Evolutionary conservation across 176 grass and related monocot species (phyloP).

Genomic region (Triticum monococcum): DNA sequence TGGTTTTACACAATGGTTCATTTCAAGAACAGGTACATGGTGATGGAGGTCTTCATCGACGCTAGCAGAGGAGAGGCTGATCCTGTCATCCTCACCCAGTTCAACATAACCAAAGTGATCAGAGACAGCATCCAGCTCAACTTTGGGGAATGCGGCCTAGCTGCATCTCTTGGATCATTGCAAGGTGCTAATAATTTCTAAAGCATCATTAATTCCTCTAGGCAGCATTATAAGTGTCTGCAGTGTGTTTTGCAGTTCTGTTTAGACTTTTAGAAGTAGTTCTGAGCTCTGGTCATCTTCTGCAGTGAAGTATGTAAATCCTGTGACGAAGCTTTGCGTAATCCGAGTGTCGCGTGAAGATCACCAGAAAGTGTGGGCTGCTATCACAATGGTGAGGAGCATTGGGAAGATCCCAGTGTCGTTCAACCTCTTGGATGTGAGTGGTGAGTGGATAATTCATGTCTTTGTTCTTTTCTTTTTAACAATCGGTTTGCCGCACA

Average conservation of each 20-base stretch:
- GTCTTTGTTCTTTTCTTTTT: no score
- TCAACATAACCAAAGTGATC: constrained; percentile 66
- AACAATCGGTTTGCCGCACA: no score
- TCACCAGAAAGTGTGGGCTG: constrained; percentile 68
- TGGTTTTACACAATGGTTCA: constrained; percentile 51
- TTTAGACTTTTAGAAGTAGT: background rate
- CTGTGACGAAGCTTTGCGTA: constrained; percentile 67
- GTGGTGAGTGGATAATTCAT: constrained; percentile 46
- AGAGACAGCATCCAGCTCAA: constrained; percentile 79
- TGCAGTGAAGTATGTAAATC: constrained; percentile 86
- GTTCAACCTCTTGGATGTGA: constrained; percentile 75
- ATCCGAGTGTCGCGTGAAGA: constrained; percentile 62
- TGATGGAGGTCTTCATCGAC: constrained; percentile 77
- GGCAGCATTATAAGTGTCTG: background rate
- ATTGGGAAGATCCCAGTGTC: constrained; percentile 60
- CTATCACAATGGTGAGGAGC: constrained; percentile 61
- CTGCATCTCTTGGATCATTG: constrained; percentile 62
- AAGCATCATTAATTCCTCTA: background rate
- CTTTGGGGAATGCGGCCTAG: constrained; percentile 82
- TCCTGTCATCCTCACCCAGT: constrained; percentile 57
- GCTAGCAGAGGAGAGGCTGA: constrained; percentile 28
- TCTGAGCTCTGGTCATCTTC: background rate
- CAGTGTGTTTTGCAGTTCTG: background rate
- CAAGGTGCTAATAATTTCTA: constrained; percentile 48
- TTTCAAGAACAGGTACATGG: constrained; percentile 88